Evolutionary conservation across 2,329 filamentous ascomycete genomes (phyloP).

Genomic region (Drechslerella stenobrocha): DNA sequence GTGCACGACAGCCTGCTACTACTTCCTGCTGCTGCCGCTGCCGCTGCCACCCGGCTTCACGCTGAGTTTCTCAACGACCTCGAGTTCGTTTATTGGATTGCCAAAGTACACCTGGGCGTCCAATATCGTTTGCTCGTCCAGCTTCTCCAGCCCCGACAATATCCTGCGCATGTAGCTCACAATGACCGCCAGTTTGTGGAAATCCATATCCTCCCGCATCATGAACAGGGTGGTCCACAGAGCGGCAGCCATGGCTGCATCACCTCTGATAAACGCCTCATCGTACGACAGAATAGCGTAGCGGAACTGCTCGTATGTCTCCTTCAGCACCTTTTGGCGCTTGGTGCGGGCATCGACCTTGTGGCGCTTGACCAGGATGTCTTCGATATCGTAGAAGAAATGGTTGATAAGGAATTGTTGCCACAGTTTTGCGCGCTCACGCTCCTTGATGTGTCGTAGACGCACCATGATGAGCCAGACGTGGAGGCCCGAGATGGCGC

Average conservation of each 20-base stretch:
- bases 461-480: conserved; percentile 82
- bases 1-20: conserved; percentile 19
- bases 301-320: conserved; percentile 91
- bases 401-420: conserved; percentile 91
- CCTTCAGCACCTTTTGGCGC: conserved; percentile 73
- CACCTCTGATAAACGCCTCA: conserved; percentile 75
- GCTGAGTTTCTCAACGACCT: conserved; percentile 56
- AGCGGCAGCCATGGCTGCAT: conserved; percentile 76
- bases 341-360: conserved; percentile 59
- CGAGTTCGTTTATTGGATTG: conserved; percentile 56
- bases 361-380: conserved; percentile 79
- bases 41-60: conserved; percentile 53
- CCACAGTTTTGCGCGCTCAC: conserved; percentile 57
- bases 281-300: conserved; percentile 82
- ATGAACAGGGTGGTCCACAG: conserved; percentile 95
- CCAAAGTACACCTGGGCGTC: conserved; percentile 61
- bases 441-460: conserved; percentile 49
- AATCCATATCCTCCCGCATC: conserved; percentile 67
- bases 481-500: conserved; percentile 92
- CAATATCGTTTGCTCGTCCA: conserved; percentile 61
- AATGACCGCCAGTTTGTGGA: conserved; percentile 65
- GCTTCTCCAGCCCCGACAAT: conserved; percentile 61
- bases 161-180: conserved; percentile 67
- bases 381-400: conserved; percentile 88
- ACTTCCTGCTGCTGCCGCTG: conserved; percentile 52